phyloP scores from a whole-genome alignment of 2,329 filamentous ascomycete species.

The Pseudocercospora pini-densiflorae region DNA sequence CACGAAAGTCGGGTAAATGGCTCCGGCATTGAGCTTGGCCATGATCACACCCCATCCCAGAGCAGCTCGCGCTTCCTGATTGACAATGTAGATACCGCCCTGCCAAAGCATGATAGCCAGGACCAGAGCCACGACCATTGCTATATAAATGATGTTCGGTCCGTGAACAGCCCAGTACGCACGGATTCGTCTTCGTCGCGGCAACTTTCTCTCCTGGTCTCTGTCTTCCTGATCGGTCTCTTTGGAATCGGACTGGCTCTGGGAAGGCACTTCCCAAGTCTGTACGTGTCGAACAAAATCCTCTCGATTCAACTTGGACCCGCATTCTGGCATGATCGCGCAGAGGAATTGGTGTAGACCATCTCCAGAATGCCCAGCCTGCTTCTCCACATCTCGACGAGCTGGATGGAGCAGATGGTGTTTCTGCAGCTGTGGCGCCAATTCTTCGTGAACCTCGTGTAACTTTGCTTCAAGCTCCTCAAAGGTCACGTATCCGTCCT shows the following conservation, averaged over 20 bases:
- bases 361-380: slow-evolving; percentile 26
- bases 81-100: slow-evolving; percentile 56
- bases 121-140: slow-evolving; percentile 53
- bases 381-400: slow-evolving; percentile 36
- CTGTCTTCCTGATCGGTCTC: slow-evolving; percentile 55
- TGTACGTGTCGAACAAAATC: slow-evolving; percentile 62
- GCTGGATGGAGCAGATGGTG: slow-evolving; percentile 51
- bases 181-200: slow-evolving; percentile 51
- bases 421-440: slow-evolving; percentile 52
- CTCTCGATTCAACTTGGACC: slow-evolving; percentile 50
- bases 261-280: slow-evolving; percentile 62
- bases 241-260: slow-evolving; percentile 59
- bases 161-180: slow-evolving; percentile 63
- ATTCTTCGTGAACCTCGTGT: slow-evolving; percentile 57
- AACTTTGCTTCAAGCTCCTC: slow-evolving; percentile 59
- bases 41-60: slow-evolving; percentile 63
- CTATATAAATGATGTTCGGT: slow-evolving; percentile 56
- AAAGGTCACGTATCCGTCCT: slow-evolving; percentile 59
- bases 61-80: slow-evolving; percentile 49
- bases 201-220: slow-evolving; percentile 42
- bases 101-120: slow-evolving; percentile 62
- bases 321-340: slow-evolving; percentile 49
- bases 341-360: slow-evolving; percentile 58
- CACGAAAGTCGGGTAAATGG: slow-evolving; percentile 62
- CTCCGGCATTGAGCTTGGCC: slow-evolving; percentile 60